A percentile compares a stretch with the other conserved stretches of the same genome.
These are phyloP conservation scores for Cenchrus fungigraminus DNA, from an alignment of 176 grass and related monocot genomes.

Conservation along the genomic window DNA sequence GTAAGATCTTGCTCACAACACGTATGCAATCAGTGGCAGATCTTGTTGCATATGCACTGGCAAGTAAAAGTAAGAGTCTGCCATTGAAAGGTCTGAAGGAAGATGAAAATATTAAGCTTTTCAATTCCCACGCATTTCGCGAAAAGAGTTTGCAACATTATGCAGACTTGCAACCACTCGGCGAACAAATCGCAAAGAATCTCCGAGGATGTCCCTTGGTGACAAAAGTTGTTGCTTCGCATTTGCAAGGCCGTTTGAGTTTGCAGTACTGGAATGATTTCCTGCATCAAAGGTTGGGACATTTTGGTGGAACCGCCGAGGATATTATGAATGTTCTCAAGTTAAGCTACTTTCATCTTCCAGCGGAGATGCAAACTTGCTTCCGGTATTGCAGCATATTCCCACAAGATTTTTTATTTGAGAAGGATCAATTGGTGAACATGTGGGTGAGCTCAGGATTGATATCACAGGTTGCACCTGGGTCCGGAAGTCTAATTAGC, in stretches of 20 bases:
- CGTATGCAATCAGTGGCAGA: slow-evolving; percentile 15
- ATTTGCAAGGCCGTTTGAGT: slow-evolving; percentile 4
- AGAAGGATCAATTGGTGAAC: not conserved
- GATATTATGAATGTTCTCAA: slow-evolving; percentile 39
- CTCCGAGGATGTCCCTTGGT: slow-evolving; percentile 40
- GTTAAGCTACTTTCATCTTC: slow-evolving; percentile 48
- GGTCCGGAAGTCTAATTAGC: not conserved
- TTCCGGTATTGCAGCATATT: slow-evolving; percentile 60
- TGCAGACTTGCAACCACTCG: not conserved
- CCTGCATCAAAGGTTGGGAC: not conserved
- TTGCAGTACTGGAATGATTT: slow-evolving; percentile 29
- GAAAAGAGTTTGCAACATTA: too few relatives aligned
- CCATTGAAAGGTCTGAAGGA: too few relatives aligned
- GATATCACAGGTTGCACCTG: too few relatives aligned
- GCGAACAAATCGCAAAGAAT: slow-evolving; percentile 39
- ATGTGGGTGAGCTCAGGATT: slow-evolving; percentile 39
- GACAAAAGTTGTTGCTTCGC: slow-evolving; percentile 34
- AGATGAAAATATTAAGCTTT: not conserved
- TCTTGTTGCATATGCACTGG: not conserved
- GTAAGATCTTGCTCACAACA: slow-evolving; percentile 55
- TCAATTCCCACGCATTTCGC: slow-evolving; percentile 31
- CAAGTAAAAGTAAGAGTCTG: too few relatives aligned
- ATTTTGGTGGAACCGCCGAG: slow-evolving; percentile 25
- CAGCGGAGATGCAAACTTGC: slow-evolving; percentile 40
- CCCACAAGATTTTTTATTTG: slow-evolving; percentile 4